Percentiles rank a stretch among this genome's conserved stretches.
Evolutionary conservation across 78 protist species (phyloP).

Genomic region (Dictyostelium firmibasis): DNA sequence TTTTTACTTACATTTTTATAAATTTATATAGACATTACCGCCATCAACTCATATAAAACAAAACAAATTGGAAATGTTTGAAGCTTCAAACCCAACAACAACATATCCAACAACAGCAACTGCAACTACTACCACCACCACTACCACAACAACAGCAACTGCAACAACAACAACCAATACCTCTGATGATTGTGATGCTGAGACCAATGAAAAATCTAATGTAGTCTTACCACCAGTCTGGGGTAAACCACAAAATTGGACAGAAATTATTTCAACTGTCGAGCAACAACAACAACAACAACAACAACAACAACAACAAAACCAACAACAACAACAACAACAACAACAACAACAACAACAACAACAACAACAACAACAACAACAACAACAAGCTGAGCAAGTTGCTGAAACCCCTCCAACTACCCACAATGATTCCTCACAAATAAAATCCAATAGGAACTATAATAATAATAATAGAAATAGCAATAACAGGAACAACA

Average conservation of each 20-base stretch:
- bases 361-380: neutral
- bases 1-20: neutral
- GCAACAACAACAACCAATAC: neutral
- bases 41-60: neutral
- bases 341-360: neutral
- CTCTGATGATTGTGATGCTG: neutral
- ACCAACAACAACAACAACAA: neutral
- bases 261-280: neutral
- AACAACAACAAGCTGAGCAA: neutral
- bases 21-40: neutral
- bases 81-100: neutral
- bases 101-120: neutral
- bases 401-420: neutral
- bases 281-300: neutral
- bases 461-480: neutral
- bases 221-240: neutral
- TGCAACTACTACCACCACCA: neutral
- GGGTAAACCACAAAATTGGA: conserved; percentile 24
- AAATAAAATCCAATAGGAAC: neutral
- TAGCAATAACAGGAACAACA: neutral
- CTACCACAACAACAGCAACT: neutral
- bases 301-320: neutral
- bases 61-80: neutral
- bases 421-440: neutral
- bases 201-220: neutral